A percentile compares a stretch with the other conserved stretches of the same genome.
These are phyloP conservation scores for Sporothrix sp. DNA, from an alignment of 2,329 filamentous ascomycete genomes.

Conservation along the genomic window DNA sequence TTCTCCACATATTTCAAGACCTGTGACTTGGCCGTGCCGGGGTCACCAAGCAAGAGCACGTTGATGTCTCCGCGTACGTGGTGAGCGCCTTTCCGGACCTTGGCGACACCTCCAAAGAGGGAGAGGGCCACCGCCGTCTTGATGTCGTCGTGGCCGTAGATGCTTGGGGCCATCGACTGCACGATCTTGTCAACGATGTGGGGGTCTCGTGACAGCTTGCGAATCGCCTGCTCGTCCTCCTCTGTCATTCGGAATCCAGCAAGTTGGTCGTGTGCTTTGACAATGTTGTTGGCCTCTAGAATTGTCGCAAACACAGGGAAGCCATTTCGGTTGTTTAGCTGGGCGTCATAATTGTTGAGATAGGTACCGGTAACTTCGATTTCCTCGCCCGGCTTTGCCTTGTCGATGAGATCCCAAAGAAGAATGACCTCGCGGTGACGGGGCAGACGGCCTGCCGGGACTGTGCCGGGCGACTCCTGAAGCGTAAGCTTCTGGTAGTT, in stretches of 20 bases:
- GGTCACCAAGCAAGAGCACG: constrained; percentile 88
- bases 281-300: constrained; percentile 90
- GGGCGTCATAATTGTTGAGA: constrained; percentile 95
- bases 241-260: constrained; percentile 93
- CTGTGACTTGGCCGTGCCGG: constrained; percentile 96
- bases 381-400: constrained; percentile 92
- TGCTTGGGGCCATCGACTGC: constrained; percentile 88
- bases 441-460: constrained; percentile 88
- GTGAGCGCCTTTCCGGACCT: constrained; percentile 79
- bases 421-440: constrained; percentile 90
- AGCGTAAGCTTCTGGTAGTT: constrained; percentile 98
- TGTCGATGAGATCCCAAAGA: constrained; percentile 94
- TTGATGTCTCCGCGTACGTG: constrained; percentile 96
- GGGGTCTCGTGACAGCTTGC: constrained; percentile 76
- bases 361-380: constrained; percentile 96
- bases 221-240: constrained; percentile 86
- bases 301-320: constrained; percentile 98
- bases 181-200: constrained; percentile 90
- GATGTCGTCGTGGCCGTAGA: constrained; percentile 93
- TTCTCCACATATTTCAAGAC: constrained; percentile 96
- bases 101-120: constrained; percentile 88
- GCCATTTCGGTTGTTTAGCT: constrained; percentile 95
- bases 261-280: constrained; percentile 95
- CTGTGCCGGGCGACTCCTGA: constrained; percentile 93
- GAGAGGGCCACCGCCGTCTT: constrained; percentile 94